Conservation (phyloP, 139 green algal genomes). For the Chlamydomonas incerta region DNA sequence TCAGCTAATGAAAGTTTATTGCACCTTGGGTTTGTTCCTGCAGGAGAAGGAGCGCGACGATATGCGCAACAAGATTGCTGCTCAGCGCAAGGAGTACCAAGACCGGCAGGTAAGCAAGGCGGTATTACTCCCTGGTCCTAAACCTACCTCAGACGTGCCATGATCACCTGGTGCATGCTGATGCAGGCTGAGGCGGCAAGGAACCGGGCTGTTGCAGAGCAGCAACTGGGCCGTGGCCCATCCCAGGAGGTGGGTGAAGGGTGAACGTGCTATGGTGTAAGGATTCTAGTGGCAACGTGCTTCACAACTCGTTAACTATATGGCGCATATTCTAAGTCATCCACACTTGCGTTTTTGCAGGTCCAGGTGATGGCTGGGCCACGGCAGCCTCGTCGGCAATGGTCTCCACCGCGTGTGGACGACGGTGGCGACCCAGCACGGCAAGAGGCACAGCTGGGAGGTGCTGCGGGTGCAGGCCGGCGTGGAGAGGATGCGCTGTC, state of each 20-base stretch:
- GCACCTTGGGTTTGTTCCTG: too few relatives aligned
- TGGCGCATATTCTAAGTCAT: background rate
- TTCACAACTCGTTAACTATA: too few relatives aligned
- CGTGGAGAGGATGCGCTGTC: background rate
- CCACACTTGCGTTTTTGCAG: background rate
- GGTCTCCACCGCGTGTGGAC: constrained; percentile 26
- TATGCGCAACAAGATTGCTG: constrained; percentile 53
- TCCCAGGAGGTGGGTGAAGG: constrained; percentile 17
- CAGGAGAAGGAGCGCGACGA: constrained; percentile 58
- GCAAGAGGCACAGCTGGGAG: background rate
- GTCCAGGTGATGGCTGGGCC: background rate
- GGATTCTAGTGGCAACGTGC: too few relatives aligned
- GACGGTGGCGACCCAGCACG: background rate
- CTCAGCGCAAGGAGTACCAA: constrained; percentile 55
- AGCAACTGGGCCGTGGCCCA: constrained; percentile 12
- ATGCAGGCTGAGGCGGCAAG: constrained; percentile 38
- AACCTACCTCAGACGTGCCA: too few relatives aligned
- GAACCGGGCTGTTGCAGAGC: constrained; percentile 40
- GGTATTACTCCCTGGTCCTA: too few relatives aligned
- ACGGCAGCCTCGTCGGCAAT: background rate
- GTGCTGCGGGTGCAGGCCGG: background rate
- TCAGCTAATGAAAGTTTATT: too few relatives aligned
- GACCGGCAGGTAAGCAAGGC: constrained; percentile 41
- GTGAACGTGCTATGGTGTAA: too few relatives aligned
- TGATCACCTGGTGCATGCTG: background rate